Base-by-base conservation (phyloP, 225 moss, liverwort and hornwort genomes). In the Rhytidiadelphus loreus region DNA sequence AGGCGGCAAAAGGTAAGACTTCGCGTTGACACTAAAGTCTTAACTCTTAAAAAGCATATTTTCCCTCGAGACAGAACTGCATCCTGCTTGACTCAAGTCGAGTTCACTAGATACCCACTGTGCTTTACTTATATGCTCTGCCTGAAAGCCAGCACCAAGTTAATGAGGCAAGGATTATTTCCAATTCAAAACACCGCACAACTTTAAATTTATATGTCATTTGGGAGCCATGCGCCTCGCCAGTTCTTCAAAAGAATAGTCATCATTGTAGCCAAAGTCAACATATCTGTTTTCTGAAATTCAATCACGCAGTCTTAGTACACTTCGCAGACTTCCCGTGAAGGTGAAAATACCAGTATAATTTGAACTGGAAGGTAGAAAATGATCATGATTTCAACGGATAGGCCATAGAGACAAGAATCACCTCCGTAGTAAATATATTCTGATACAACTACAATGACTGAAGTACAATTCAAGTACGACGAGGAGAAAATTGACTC, bases 401-500 rank as follows among this genome's bases (percentile, higher is more conserved):
- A 50, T n/a, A 62, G 37, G 19, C 13, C 48, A 60, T 37, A 28
- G 11, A 50, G 48, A 61, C 29, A n/a, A 73, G 14, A n/a, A n/a
- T 50, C 17, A 43, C 41, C 43, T 56, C 56, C 25, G 56, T 56
- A 55, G 16, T 29, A 32, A 63, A 43, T 23, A 65, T 65, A 32
- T 32, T 41, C 55, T 43, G 33, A 64, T 78, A 32, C 32, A 64
- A 78, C 64, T 86, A 64, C 23, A 30, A 41, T 32, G 56, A 52
- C 55, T 79, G 24, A 41, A 88, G 69, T 28, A 69, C 77, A 83
- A 52, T 79, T 69, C 81, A 55, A 16, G 59, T 83, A 85, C 57
- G 59, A 92, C 59, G 83, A 86, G 80, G 77, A 84, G 91, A 58
- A 90, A 88, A 90, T 75, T 91, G 91, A 90, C 92, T 93, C 89